A percentile compares a stretch with the other conserved stretches of the same genome.
phyloP scores from a whole-genome alignment of 225 moss, liverwort and hornwort genomes.

The Physcomitrellopsis africana region DNA sequence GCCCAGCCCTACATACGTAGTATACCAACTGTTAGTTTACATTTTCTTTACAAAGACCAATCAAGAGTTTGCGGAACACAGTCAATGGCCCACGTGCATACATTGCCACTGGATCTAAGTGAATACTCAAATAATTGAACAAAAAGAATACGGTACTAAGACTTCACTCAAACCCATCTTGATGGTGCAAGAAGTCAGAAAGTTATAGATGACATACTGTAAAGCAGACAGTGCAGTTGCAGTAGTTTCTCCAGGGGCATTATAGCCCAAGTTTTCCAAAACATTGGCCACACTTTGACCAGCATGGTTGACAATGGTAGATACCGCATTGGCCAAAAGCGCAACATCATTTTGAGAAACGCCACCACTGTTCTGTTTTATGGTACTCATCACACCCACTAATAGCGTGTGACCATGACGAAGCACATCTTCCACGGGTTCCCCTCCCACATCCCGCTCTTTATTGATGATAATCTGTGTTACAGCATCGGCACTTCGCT shows the following conservation, averaged over 20 bases:
- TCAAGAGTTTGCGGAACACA: slow-evolving; percentile 22
- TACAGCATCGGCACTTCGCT: slow-evolving; percentile 69
- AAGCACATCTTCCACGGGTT: slow-evolving; percentile 72
- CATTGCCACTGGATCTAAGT: slow-evolving; percentile 9
- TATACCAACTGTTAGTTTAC: slow-evolving; percentile 36
- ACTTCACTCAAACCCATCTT: neutral
- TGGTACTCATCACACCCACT: slow-evolving; percentile 73
- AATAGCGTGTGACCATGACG: slow-evolving; percentile 75
- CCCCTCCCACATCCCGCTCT: slow-evolving; percentile 76
- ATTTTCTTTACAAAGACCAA: neutral
- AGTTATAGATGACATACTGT: slow-evolving; percentile 35
- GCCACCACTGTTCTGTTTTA: slow-evolving; percentile 78
- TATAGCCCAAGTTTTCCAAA: slow-evolving; percentile 70
- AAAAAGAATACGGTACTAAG: slow-evolving; percentile 7
- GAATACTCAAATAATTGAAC: neutral
- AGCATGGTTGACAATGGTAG: slow-evolving; percentile 59
- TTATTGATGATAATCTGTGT: slow-evolving; percentile 61
- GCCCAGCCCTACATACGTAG: slow-evolving; percentile 65
- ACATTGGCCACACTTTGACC: slow-evolving; percentile 66
- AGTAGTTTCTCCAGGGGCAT: slow-evolving; percentile 45
- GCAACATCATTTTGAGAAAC: slow-evolving; percentile 81
- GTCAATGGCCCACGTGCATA: slow-evolving; percentile 15
- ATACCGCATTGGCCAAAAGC: slow-evolving; percentile 75
- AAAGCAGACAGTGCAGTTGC: slow-evolving; percentile 54
- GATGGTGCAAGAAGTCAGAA: neutral